phyloP scores from a whole-genome alignment of 129 eudicot genomes.

The Ambrosia trifida region DNA sequence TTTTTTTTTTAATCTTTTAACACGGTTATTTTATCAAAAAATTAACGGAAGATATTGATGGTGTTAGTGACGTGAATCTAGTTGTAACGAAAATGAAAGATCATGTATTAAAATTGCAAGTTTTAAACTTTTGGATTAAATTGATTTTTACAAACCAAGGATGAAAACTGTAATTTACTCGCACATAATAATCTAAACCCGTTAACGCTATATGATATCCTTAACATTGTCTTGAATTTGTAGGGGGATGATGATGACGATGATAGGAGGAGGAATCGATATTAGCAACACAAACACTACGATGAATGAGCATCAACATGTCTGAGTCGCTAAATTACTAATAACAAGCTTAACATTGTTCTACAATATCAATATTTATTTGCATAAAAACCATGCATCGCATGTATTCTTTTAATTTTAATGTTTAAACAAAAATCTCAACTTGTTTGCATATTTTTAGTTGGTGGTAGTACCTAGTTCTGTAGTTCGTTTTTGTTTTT shows the following conservation, averaged over 20 bases:
- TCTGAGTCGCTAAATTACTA: not conserved
- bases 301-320: conserved; percentile 15
- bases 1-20: too few species aligned
- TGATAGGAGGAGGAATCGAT: conserved; percentile 15
- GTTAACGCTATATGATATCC: not conserved
- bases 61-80: too few species aligned
- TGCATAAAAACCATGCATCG: not conserved
- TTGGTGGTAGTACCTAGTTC: too few species aligned
- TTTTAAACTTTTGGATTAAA: too few species aligned
- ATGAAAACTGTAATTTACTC: too few species aligned
- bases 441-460: not conserved
- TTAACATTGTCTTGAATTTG: not conserved
- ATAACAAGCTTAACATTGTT: conserved; percentile 12
- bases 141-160: too few species aligned
- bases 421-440: conserved; percentile 14
- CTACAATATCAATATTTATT: not conserved
- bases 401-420: not conserved
- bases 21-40: too few species aligned
- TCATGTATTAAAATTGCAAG: too few species aligned
- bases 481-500: not conserved
- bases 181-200: too few species aligned
- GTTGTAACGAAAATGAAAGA: too few species aligned
- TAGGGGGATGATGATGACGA: conserved; percentile 33
- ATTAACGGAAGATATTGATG: too few species aligned
- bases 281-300: conserved; percentile 2